A percentile compares a stretch with the other conserved stretches of the same genome.
Evolutionary conservation across 2,329 filamentous ascomycete species (phyloP).

Genomic region (Sporothrix dimorphospora): DNA sequence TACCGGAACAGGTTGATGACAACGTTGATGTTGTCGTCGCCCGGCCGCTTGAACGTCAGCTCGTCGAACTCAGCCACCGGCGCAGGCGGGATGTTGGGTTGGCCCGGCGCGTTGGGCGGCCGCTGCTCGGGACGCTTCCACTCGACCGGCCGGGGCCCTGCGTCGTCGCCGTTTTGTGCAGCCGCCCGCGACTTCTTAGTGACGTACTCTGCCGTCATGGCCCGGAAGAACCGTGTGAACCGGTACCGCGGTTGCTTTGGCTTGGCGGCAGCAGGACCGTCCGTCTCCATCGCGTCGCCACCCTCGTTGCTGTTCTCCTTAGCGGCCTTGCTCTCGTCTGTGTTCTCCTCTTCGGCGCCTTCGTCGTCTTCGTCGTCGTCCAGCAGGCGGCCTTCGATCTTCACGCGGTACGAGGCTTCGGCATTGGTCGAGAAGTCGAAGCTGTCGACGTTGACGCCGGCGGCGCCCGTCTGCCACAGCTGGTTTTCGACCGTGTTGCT

Average conservation of each 20-base stretch:
- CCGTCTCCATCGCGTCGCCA: slow-evolving; percentile 63
- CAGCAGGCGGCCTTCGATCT: slow-evolving; percentile 85
- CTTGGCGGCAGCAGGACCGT: slow-evolving; percentile 47
- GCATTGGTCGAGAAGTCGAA: slow-evolving; percentile 81
- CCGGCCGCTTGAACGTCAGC: slow-evolving; percentile 85
- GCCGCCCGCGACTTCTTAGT: slow-evolving; percentile 49
- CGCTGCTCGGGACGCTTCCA: slow-evolving; percentile 80
- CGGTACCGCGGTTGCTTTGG: slow-evolving; percentile 46
- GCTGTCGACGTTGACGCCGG: slow-evolving; percentile 67
- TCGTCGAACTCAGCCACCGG: slow-evolving; percentile 82
- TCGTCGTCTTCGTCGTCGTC: slow-evolving; percentile 66
- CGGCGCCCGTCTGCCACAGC: slow-evolving; percentile 78
- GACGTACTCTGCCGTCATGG: slow-evolving; percentile 72
- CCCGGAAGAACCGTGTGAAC: slow-evolving; percentile 80
- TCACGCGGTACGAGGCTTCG: slow-evolving; percentile 83
- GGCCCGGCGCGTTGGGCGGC: slow-evolving; percentile 48
- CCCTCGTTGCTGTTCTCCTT: slow-evolving; percentile 56
- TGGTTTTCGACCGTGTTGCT: slow-evolving; percentile 94
- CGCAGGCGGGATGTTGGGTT: slow-evolving; percentile 23
- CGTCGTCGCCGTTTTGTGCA: slow-evolving; percentile 37
- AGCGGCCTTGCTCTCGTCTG: slow-evolving; percentile 40
- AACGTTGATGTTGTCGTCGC: slow-evolving; percentile 90
- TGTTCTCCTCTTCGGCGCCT: slow-evolving; percentile 37
- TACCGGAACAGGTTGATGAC: slow-evolving; percentile 84
- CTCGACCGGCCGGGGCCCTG: slow-evolving; percentile 59